phyloP scores from a whole-genome alignment of 306 rosid genomes.

The Argentina anserina region DNA sequence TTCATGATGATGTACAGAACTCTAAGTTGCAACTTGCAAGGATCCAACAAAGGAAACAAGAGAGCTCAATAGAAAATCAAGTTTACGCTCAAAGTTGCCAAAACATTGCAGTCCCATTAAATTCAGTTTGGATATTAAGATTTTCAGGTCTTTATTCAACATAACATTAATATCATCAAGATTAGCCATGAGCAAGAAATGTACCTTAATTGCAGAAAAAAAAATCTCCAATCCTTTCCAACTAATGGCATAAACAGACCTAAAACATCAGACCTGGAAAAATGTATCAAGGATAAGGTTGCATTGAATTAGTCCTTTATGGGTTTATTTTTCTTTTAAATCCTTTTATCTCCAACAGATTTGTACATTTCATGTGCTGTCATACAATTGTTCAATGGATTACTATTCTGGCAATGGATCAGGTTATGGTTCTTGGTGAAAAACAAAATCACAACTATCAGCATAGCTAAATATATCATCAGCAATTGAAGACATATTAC shows the following conservation, averaged over 20 bases:
- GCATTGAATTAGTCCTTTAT: not conserved
- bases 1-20: not conserved
- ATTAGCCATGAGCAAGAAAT: conserved; percentile 7
- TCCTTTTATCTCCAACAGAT: not conserved
- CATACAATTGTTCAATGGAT: not conserved
- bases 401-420: not conserved
- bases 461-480: conserved; percentile 18
- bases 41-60: not conserved
- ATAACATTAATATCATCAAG: conserved; percentile 2
- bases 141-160: not conserved
- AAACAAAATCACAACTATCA: too few relatives aligned
- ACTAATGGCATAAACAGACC: conserved; percentile 99
- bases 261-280: conserved; percentile 88
- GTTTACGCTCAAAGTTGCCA: not conserved
- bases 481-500: conserved; percentile 20
- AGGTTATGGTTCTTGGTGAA: not conserved
- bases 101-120: conserved; percentile 1
- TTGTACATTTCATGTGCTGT: not conserved
- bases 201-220: conserved; percentile 86
- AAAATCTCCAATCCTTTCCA: conserved; percentile 98
- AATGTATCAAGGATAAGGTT: conserved; percentile 1
- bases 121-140: not conserved
- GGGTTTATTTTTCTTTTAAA: not conserved
- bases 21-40: not conserved
- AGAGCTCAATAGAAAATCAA: not conserved